Evolutionary conservation across 345 rosid species (phyloP).

Genomic region (Brassica carinata): DNA sequence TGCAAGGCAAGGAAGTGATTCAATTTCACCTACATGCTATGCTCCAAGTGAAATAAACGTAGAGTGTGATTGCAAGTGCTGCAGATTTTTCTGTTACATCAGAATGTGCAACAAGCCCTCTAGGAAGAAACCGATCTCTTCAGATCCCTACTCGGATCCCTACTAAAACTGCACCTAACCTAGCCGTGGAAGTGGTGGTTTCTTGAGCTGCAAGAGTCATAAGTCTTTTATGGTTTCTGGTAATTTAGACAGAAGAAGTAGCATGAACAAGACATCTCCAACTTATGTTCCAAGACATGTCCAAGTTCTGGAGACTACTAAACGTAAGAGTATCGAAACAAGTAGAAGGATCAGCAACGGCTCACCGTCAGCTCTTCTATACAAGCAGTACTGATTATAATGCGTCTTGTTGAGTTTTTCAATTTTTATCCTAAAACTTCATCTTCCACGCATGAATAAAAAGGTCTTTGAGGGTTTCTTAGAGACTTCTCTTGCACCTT

Average conservation of each 20-base stretch:
- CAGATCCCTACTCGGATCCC: slow-evolving; percentile 31
- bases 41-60: slow-evolving; percentile 94
- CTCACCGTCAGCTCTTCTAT: slow-evolving; percentile 47
- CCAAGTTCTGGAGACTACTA: slow-evolving; percentile 50
- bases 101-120: slow-evolving; percentile 55
- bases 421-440: neutral
- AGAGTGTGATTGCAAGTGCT: slow-evolving; percentile 85
- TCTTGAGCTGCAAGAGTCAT: slow-evolving; percentile 72
- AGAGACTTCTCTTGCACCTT: neutral
- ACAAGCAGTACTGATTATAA: slow-evolving; percentile 40
- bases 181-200: slow-evolving; percentile 25
- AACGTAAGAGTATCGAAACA: slow-evolving; percentile 43
- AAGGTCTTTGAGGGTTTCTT: neutral
- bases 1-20: slow-evolving; percentile 57
- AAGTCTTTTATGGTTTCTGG: slow-evolving; percentile 51
- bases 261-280: slow-evolving; percentile 19
- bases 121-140: slow-evolving; percentile 37
- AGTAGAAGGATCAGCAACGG: slow-evolving; percentile 38
- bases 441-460: neutral
- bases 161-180: slow-evolving; percentile 16
- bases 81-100: slow-evolving; percentile 71
- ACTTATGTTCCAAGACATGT: slow-evolving; percentile 41
- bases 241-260: slow-evolving; percentile 24
- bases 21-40: slow-evolving; percentile 43
- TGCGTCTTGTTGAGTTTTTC: slow-evolving; percentile 2